Base-by-base conservation (phyloP, 2,329 filamentous ascomycete genomes). In the Ophiostoma ips region DNA sequence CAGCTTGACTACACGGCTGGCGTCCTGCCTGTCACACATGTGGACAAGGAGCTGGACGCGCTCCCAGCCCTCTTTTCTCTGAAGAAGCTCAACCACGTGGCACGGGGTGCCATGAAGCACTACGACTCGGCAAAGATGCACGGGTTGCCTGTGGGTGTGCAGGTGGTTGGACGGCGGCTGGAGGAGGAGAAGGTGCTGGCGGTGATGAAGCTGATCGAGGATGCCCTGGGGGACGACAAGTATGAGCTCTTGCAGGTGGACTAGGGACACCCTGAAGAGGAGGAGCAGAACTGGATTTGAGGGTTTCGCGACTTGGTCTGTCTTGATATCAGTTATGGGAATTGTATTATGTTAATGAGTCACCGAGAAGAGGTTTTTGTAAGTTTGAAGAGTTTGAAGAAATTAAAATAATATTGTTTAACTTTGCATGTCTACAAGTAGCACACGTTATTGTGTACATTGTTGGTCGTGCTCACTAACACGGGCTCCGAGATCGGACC, bases 141-240 rank as follows among this genome's bases (percentile, higher is more conserved):
- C 44, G 89, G 88, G 0, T 68, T 95, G 37, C 90, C 90, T 0
- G 87, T 94, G 0, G 89, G 79, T 0, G 81, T 95, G 8, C 88
- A 95, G 64, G 72, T 94, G 21, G 81, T 94, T 0, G 87, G 87
- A 0, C 72, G 83, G 38, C 72, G 87, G 34, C 67, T 94, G 58
- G 82, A 92, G 61, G 88, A 95, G 63, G 87, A 95, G 67, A 92
- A 90, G 68, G 86, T 94, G 0, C 66, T 95, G 46, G 79, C 82
- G 0, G 72, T 83, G 13, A 94, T 94, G 87, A 74, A 82, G 65
- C 73, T 76, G 50, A 72, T 95, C 3, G 87, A 95, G 64, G 75
- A 81, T 53, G 84, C 84, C 0, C 64, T 95, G 19, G 83, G 72
- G 0, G 67, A 73, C 9, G 67, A 75, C 19, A 74, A 67, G 58